A percentile compares a stretch with the other conserved stretches of the same genome.
Evolutionary conservation across 495 filamentous ascomycete species (phyloP).

Genomic region (Penicillium samsonianum): DNA sequence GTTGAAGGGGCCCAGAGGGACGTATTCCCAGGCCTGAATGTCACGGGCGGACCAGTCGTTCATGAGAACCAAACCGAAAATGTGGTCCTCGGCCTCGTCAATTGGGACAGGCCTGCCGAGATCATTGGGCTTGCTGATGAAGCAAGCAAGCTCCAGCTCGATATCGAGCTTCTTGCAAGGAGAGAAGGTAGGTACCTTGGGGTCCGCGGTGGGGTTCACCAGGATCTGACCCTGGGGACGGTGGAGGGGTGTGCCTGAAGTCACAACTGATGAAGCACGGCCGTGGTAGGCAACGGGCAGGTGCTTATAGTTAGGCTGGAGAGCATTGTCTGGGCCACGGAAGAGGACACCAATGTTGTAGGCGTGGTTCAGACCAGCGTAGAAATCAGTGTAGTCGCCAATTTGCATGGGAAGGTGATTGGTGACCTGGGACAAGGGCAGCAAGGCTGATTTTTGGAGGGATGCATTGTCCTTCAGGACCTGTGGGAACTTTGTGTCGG

Average conservation of each 20-base stretch:
- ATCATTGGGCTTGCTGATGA: constrained; percentile 67
- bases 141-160: constrained; percentile 85
- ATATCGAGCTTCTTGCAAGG: constrained; percentile 73
- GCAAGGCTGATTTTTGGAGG: constrained; percentile 54
- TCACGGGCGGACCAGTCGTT: constrained; percentile 96
- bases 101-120: constrained; percentile 66
- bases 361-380: constrained; percentile 88
- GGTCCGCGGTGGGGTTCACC: constrained; percentile 59
- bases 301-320: constrained; percentile 89
- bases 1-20: constrained; percentile 85
- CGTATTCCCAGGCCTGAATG: constrained; percentile 89
- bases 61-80: constrained; percentile 87
- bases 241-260: constrained; percentile 72
- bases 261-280: constrained; percentile 73
- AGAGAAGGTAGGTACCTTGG: constrained; percentile 62
- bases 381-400: constrained; percentile 98
- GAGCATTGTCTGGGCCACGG: constrained; percentile 74
- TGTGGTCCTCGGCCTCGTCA: constrained; percentile 67
- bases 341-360: constrained; percentile 79
- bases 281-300: constrained; percentile 90
- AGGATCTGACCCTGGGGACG: constrained; percentile 85
- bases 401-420: constrained; percentile 84
- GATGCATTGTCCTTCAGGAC: constrained; percentile 58
- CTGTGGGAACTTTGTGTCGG: constrained; percentile 58
- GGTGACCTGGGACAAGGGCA: constrained; percentile 59